A percentile compares a stretch with the other conserved stretches of the same genome.
Conservation (phyloP, 2,329 filamentous ascomycete species). For the Epichloe uncinata region DNA sequence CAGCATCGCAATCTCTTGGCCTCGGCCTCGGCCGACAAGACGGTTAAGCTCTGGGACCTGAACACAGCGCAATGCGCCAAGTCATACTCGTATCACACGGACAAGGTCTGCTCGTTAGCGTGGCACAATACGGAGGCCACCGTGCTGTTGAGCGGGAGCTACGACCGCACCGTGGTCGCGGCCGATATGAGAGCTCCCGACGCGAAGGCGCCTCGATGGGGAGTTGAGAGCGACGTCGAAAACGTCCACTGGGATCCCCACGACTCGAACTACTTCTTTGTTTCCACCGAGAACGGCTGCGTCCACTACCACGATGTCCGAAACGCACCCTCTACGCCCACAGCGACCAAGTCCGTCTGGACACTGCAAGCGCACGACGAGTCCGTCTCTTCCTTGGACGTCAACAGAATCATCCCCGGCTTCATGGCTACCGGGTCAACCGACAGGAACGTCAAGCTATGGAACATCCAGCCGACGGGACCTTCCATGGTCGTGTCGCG, state of each 20-base stretch:
- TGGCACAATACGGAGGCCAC: slow-evolving; percentile 88
- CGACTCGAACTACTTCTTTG: slow-evolving; percentile 85
- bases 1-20: slow-evolving; percentile 90
- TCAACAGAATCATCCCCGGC: slow-evolving; percentile 80
- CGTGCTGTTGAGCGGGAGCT: slow-evolving; percentile 80
- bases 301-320: slow-evolving; percentile 88
- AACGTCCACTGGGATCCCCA: slow-evolving; percentile 87
- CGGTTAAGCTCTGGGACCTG: slow-evolving; percentile 94
- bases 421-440: slow-evolving; percentile 89
- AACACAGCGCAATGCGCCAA: slow-evolving; percentile 87
- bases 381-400: slow-evolving; percentile 80
- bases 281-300: slow-evolving; percentile 82
- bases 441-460: slow-evolving; percentile 91
- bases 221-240: slow-evolving; percentile 92
- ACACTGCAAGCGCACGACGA: slow-evolving; percentile 91
- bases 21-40: slow-evolving; percentile 91
- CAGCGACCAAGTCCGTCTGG: slow-evolving; percentile 77
- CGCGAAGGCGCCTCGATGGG: slow-evolving; percentile 70
- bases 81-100: slow-evolving; percentile 89
- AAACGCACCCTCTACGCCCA: slow-evolving; percentile 57
- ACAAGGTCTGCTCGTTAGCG: slow-evolving; percentile 92
- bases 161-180: slow-evolving; percentile 88
- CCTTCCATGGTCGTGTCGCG: slow-evolving; percentile 85
- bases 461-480: slow-evolving; percentile 72
- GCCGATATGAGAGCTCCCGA: slow-evolving; percentile 92